Evolutionary conservation across 2,329 filamentous ascomycete species (phyloP).

Genomic region (Aspergillus neoniger): DNA sequence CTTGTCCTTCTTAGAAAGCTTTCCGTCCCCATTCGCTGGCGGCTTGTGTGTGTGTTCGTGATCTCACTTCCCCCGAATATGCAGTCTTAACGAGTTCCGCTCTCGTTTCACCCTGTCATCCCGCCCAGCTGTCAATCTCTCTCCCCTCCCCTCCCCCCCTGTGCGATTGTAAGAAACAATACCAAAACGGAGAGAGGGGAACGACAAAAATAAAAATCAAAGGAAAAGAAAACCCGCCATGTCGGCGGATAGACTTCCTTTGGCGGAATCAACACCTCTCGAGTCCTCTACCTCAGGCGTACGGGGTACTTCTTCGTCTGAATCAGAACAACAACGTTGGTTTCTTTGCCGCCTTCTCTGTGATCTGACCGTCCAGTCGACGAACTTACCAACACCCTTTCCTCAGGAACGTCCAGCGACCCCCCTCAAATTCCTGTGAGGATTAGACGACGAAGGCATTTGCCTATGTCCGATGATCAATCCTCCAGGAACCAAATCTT

Average conservation of each 20-base stretch:
- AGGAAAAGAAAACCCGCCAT: constrained; percentile 13
- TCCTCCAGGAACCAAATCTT: constrained; percentile 36
- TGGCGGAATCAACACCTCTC: constrained; percentile 20
- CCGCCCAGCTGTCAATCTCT: background rate
- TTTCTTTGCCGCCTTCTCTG: constrained; percentile 6
- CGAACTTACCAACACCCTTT: constrained; percentile 14
- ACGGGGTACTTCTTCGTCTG: constrained; percentile 12
- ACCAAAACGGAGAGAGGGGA: background rate
- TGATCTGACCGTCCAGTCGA: background rate
- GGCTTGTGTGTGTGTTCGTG: constrained; percentile 8
- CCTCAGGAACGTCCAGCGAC: constrained; percentile 23
- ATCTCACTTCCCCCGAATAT: constrained; percentile 13
- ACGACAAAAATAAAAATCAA: background rate
- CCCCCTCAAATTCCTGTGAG: constrained; percentile 19
- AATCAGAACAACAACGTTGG: constrained; percentile 22
- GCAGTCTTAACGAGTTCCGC: constrained; percentile 16
- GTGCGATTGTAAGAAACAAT: background rate
- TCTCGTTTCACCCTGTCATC: constrained; percentile 11
- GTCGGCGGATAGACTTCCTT: constrained; percentile 21
- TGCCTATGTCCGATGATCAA: constrained; percentile 24
- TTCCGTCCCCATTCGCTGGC: background rate
- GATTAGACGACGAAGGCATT: constrained; percentile 31
- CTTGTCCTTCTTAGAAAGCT: background rate
- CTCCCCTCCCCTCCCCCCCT: background rate
- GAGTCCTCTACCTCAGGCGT: constrained; percentile 7